Conservation (phyloP, 148 eudicot species). For the Cornus suecica region DNA sequence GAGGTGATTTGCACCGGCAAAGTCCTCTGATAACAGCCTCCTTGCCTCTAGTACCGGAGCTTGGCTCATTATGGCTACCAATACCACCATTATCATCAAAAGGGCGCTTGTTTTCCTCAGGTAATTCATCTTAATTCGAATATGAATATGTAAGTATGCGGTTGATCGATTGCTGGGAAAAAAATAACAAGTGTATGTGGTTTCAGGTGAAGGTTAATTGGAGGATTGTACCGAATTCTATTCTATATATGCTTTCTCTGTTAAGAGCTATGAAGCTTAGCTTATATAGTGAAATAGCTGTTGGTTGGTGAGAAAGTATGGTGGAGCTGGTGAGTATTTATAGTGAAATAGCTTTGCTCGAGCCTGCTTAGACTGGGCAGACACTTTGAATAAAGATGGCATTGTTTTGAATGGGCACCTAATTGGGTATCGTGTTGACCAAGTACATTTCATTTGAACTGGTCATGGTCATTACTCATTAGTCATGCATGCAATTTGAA, state of each 20-base stretch:
- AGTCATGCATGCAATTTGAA: background rate
- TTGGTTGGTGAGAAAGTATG: too few relatives aligned
- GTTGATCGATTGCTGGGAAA: background rate
- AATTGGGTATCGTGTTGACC: background rate
- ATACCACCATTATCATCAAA: conserved; percentile 6
- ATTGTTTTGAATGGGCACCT: too few relatives aligned
- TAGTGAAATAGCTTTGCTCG: background rate
- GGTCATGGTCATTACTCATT: background rate
- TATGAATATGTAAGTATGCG: background rate
- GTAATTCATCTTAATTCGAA: conserved; percentile 13
- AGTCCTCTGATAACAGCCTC: conserved; percentile 11
- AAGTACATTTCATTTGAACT: background rate
- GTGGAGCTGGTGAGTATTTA: background rate
- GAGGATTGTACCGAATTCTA: too few relatives aligned
- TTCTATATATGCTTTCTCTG: too few relatives aligned
- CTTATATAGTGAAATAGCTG: too few relatives aligned
- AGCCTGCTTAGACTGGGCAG: background rate
- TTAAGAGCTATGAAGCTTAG: too few relatives aligned
- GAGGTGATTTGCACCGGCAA: conserved; percentile 7
- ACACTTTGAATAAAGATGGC: background rate
- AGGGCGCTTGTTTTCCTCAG: conserved; percentile 2
- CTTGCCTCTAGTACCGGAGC: conserved; percentile 6
- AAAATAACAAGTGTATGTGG: too few relatives aligned
- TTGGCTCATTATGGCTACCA: background rate
- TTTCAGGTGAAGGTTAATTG: too few relatives aligned